Evolutionary conservation across 2,329 filamentous ascomycete species (phyloP).

Genomic region (Cytospora paraplurivora): DNA sequence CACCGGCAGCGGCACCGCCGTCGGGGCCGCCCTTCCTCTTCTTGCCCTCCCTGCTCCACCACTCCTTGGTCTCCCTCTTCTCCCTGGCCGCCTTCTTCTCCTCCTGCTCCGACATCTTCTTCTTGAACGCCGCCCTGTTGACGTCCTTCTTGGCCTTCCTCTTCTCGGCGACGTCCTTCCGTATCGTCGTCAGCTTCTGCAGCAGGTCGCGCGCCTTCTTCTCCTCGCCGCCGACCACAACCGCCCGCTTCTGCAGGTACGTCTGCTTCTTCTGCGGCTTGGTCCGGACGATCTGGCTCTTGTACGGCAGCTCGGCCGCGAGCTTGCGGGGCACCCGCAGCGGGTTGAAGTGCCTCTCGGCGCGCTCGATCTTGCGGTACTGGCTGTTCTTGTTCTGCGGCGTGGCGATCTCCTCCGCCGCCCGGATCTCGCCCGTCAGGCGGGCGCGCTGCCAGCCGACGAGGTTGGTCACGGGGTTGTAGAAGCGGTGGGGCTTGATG

Average conservation of each 20-base stretch:
- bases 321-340: conserved; percentile 76
- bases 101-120: conserved; percentile 77
- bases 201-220: conserved; percentile 84
- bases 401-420: conserved; percentile 71
- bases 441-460: conserved; percentile 94
- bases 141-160: conserved; percentile 85
- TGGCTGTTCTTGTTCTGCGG: conserved; percentile 82
- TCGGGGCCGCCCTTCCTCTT: conserved; percentile 54
- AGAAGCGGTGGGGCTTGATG: conserved; percentile 92
- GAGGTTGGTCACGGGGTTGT: conserved; percentile 93
- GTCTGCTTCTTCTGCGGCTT: conserved; percentile 78
- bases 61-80: conserved; percentile 90
- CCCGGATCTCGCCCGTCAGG: conserved; percentile 86
- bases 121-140: conserved; percentile 75
- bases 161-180: conserved; percentile 89
- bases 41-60: conserved; percentile 87
- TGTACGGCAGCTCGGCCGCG: conserved; percentile 85
- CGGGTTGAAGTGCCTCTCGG: conserved; percentile 75
- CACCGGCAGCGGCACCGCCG: conserved; percentile 38
- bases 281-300: conserved; percentile 83
- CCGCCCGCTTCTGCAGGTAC: conserved; percentile 93
- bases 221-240: conserved; percentile 85
- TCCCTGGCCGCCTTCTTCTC: conserved; percentile 87
- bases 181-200: conserved; percentile 87
- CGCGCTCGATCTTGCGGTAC: conserved; percentile 71